A percentile compares a stretch with the other conserved stretches of the same genome.
Evolutionary conservation across 805 yeast genomes (phyloP).

Genomic region (Myxozyma nipponensis): DNA sequence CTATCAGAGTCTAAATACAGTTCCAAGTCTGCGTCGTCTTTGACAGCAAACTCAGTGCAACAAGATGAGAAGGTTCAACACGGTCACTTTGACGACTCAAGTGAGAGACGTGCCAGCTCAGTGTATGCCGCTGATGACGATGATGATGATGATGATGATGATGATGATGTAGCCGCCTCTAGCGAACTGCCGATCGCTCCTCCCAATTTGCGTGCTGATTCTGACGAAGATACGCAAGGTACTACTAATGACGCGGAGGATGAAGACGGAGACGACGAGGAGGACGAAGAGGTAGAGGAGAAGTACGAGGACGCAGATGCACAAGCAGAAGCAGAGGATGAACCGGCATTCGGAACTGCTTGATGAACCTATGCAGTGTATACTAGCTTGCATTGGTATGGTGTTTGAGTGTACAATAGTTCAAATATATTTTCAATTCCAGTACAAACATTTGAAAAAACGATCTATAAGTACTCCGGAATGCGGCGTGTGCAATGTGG

Average conservation of each 20-base stretch:
- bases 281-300: slow-evolving; percentile 1
- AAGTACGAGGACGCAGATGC: slow-evolving; percentile 5
- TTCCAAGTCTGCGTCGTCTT: background rate
- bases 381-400: too few relatives aligned
- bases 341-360: slow-evolving; percentile 1
- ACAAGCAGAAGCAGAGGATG: slow-evolving; percentile 9
- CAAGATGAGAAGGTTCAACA: background rate
- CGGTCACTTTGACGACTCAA: background rate
- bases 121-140: background rate
- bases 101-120: background rate
- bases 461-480: background rate
- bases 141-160: background rate
- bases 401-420: too few relatives aligned
- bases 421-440: background rate
- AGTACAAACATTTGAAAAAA: too few relatives aligned
- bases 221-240: background rate
- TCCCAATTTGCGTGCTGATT: background rate
- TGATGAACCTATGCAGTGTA: background rate
- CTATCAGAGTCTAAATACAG: background rate
- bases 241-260: background rate
- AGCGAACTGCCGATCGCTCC: background rate
- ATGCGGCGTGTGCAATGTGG: background rate
- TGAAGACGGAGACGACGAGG: background rate
- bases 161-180: background rate
- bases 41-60: background rate